Base-by-base conservation (phyloP, 352 stramenopile species). In the Phytophthora meadii region DNA sequence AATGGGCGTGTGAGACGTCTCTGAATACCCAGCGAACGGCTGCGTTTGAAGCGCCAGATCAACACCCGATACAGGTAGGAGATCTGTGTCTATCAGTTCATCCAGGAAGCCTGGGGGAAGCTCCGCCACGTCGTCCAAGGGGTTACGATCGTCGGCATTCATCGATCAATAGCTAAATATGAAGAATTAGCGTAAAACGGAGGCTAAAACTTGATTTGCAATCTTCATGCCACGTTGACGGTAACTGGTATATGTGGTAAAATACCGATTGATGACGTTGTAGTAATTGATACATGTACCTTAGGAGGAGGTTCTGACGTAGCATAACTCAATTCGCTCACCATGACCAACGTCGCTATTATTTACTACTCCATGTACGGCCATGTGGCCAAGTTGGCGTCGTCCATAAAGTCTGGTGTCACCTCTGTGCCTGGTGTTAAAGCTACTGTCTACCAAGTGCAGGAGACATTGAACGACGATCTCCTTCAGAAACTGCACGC, bases 291-390 rank as follows among this genome's bases (percentile, higher is more conserved):
- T n/a, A n/a, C n/a, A n/a, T n/a, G n/a, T n/a, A n/a, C n/a, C n/a
- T n/a, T n/a, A n/a, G n/a, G n/a, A n/a, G n/a, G n/a, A 8, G 30
- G 30, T 10, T 36, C 30, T 36, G 30, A 36, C 30, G 1, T 14
- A 5, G 17, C 56, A 71, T 28, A 58, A 52, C 4, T 55, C 10
- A 49, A 57, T 56, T 61, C 30, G 34, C 36, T 40, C 12, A 25
- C 22, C 9, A 77, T 77, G 72, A 77, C 83, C 30, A 92, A 90
- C 55, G 81, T 94, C 48, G 82, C 82, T 6, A 87, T 94, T 55
- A 62, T 94, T 40, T 89, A 89, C 70, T 94, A 93, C 72, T 90
- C 76, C 69, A 86, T 92, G 58, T 96, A 96, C 73, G 88, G 88
- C 24, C 89, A 97, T 51, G 76, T 97, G 47, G 65, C 62, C 51